These are phyloP conservation scores for Crepidotus variabilis DNA, from an alignment of 768 basidiomycete species.

Conservation along the genomic window DNA sequence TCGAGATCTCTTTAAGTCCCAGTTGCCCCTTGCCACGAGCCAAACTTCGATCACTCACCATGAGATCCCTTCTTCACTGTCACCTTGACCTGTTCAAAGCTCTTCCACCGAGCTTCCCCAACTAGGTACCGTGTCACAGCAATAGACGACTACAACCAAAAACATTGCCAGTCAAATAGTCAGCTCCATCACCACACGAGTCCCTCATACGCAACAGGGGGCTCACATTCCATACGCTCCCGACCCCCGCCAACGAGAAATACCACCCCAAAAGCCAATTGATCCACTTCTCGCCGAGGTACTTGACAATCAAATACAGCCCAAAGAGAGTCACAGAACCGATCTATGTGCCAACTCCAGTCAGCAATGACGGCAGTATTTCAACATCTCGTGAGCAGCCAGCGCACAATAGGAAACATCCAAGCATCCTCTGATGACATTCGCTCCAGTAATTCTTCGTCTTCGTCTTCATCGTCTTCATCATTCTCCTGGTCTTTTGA, in stretches of 20 bases:
- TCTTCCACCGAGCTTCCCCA: conserved; percentile 54
- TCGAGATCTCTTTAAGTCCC: not conserved
- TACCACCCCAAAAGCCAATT: conserved; percentile 79
- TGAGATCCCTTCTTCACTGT: conserved; percentile 40
- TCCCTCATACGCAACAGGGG: conserved; percentile 1
- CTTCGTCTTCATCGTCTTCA: conserved; percentile 47
- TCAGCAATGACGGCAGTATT: not conserved
- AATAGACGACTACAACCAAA: conserved; percentile 39
- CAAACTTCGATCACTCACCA: conserved; percentile 31
- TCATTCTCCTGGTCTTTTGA: conserved; percentile 6
- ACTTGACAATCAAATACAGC: conserved; percentile 69
- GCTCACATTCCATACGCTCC: conserved; percentile 66
- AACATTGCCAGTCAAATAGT: conserved; percentile 1
- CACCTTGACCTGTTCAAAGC: conserved; percentile 45
- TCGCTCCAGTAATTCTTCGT: conserved; percentile 55
- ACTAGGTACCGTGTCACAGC: conserved; percentile 45
- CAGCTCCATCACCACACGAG: conserved; percentile 3
- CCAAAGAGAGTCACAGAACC: conserved; percentile 69
- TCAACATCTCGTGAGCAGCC: not conserved
- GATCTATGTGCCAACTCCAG: conserved; percentile 36
- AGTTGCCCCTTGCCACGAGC: not conserved
- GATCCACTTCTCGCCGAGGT: conserved; percentile 77
- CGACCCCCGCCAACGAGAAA: conserved; percentile 61
- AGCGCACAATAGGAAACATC: conserved; percentile 70
- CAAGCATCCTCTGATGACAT: conserved; percentile 69